Evolutionary conservation across 169 alveolate genomes (phyloP).

Genomic region (Eimeria nieschulzi): DNA sequence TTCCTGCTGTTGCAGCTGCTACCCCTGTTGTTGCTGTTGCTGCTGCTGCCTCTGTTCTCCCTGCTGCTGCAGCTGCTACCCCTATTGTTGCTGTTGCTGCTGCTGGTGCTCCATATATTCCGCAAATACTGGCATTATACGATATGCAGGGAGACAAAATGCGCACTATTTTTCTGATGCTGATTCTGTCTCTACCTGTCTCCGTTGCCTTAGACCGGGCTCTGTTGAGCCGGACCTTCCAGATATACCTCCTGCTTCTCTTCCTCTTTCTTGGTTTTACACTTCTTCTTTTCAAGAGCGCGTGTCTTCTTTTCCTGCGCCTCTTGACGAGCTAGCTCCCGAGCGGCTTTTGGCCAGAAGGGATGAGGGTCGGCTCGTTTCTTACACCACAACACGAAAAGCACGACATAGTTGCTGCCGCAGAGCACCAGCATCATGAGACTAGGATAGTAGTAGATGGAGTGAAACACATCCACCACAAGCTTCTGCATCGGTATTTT

Average conservation of each 20-base stretch:
- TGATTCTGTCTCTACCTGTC: neutral
- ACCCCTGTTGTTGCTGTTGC: slow-evolving; percentile 24
- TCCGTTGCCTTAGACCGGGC: no score
- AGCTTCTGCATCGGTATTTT: slow-evolving; percentile 72
- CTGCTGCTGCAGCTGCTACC: slow-evolving; percentile 8
- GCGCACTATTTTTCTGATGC: neutral
- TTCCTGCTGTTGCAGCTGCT: slow-evolving; percentile 9
- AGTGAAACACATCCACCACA: slow-evolving; percentile 72
- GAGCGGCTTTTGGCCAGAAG: slow-evolving; percentile 74
- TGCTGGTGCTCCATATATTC: neutral
- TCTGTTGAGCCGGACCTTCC: neutral
- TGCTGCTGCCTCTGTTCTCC: neutral
- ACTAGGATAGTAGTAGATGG: slow-evolving; percentile 66
- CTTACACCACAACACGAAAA: slow-evolving; percentile 37
- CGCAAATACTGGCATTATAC: no score
- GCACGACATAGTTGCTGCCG: slow-evolving; percentile 49
- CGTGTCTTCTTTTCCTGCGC: slow-evolving; percentile 33
- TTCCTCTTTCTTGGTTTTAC: slow-evolving; percentile 7
- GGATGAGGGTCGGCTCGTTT: slow-evolving; percentile 69
- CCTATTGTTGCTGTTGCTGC: slow-evolving; percentile 16
- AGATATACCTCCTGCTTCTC: neutral
- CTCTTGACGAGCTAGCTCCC: slow-evolving; percentile 64
- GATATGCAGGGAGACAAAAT: no score
- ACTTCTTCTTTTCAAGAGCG: slow-evolving; percentile 38
- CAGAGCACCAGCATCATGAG: slow-evolving; percentile 71